These are phyloP conservation scores for Rhodotorula taiwanensis DNA, from an alignment of 768 basidiomycete species.

Conservation along the genomic window DNA sequence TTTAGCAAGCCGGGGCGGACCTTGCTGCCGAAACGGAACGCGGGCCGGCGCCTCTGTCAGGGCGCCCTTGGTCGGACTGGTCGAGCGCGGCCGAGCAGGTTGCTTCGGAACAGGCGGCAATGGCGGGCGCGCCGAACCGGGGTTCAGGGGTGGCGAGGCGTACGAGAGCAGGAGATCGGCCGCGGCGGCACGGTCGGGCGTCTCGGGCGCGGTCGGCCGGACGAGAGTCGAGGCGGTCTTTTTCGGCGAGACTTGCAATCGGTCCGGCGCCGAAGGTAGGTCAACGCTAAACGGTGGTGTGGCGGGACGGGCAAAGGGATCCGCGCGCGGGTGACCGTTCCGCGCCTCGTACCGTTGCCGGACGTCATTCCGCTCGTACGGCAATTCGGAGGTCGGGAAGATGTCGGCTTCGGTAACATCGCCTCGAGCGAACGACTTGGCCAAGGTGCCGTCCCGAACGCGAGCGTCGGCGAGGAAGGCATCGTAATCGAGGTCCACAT, in stretches of 20 bases:
- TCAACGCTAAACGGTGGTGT: conserved; percentile 9
- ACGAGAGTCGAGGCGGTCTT: conserved; percentile 19
- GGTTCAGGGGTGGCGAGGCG: conserved; percentile 11
- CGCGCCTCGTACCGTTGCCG: background rate
- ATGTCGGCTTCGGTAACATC: background rate
- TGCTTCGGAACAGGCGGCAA: background rate
- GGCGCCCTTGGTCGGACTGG: background rate
- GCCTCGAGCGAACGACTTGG: conserved; percentile 19
- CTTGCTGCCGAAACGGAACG: conserved; percentile 16
- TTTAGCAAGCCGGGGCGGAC: background rate
- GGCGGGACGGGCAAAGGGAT: background rate
- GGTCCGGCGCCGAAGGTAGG: conserved; percentile 29
- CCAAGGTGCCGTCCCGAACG: conserved; percentile 15
- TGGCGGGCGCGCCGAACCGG: background rate
- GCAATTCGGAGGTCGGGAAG: background rate
- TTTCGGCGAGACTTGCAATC: conserved; percentile 30
- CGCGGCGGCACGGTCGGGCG: background rate
- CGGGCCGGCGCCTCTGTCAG: conserved; percentile 24
- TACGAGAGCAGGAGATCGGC: conserved; percentile 26
- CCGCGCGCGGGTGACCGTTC: no score
- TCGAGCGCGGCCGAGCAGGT: background rate
- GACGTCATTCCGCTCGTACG: background rate
- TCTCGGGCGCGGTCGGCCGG: conserved; percentile 2
- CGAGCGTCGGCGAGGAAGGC: conserved; percentile 28
- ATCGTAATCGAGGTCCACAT: conserved; percentile 20